A percentile compares a stretch with the other conserved stretches of the same genome.
Evolutionary conservation across 139 green algal species (phyloP).

Genomic region (Chlamydomonas sphaeroides): DNA sequence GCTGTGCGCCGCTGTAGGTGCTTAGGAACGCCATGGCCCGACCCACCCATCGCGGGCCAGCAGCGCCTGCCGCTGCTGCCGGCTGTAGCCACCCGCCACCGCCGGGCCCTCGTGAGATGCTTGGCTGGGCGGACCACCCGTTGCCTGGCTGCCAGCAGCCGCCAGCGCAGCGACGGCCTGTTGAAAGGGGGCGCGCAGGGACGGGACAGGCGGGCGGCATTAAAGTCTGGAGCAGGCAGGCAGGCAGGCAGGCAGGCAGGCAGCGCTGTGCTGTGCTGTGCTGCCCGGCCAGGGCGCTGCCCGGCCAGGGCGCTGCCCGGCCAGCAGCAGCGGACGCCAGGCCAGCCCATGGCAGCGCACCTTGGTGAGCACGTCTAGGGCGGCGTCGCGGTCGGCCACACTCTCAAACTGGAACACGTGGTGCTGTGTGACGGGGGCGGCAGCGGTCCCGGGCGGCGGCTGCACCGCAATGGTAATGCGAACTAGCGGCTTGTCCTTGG

Average conservation of each 20-base stretch:
- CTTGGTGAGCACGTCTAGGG: constrained; percentile 33
- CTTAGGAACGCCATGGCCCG: too few relatives aligned
- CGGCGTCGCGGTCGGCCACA: constrained; percentile 27
- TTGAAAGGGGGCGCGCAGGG: too few relatives aligned
- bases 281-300: too few relatives aligned
- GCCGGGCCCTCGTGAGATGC: neutral
- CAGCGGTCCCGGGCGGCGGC: neutral
- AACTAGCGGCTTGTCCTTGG: constrained; percentile 34
- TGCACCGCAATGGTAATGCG: constrained; percentile 8
- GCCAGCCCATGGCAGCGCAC: too few relatives aligned
- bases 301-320: too few relatives aligned
- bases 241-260: too few relatives aligned
- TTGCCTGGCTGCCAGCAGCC: neutral
- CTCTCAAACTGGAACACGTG: constrained; percentile 35
- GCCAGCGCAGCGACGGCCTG: constrained; percentile 3
- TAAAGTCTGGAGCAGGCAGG: too few relatives aligned
- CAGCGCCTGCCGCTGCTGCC: constrained; percentile 24
- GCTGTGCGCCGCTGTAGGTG: too few relatives aligned
- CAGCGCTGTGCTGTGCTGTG: too few relatives aligned
- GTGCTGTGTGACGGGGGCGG: neutral
- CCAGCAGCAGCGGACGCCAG: too few relatives aligned
- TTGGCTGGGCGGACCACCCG: too few relatives aligned
- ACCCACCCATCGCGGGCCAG: constrained; percentile 11
- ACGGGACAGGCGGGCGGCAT: too few relatives aligned
- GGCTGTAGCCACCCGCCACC: constrained; percentile 13